Base-by-base conservation (phyloP, 345 rosid genomes). In the Mallotus nudiflorus region DNA sequence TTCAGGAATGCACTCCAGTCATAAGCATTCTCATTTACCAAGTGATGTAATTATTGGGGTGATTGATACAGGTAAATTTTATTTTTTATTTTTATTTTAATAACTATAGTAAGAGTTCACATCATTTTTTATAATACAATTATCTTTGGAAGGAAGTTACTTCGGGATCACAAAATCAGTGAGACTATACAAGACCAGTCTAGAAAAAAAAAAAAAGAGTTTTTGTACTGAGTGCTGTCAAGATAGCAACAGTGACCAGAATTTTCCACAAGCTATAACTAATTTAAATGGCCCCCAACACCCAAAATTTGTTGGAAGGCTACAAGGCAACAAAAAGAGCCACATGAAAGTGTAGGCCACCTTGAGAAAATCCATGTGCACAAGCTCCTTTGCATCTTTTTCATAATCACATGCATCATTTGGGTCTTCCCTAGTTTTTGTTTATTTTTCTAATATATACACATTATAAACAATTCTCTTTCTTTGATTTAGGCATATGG, bases 41-140 rank as follows among this genome's bases (percentile, higher is more conserved):
- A 78, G 66, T 53, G 89, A 89, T 71, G 89, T 86, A 28, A 86
- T 86, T 19, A 72, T 89, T 73, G 93, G 90, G 46, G 53, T 91
- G 52, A 84, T 86, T 4, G 89, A 86, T 64, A 84, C 88, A 49
- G 89, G 89, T 86, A 76, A 19, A 28, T 24, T 29, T 12, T 18
- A 4, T 56, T 54, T 54, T 6, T 14, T 7, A 24, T 22, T 33
- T 33, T 6, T 42, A 3, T 42, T 42, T 42, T 42, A 42, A 12
- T 8, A 42, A 42, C n/a, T n/a, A n/a, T n/a, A n/a, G n/a, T n/a
- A n/a, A n/a, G n/a, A n/a, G n/a, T n/a, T n/a, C n/a, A n/a, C n/a
- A n/a, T n/a, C n/a, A n/a, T n/a, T n/a, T n/a, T n/a, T n/a, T n/a
- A n/a, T n/a, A n/a, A n/a, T n/a, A n/a, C n/a, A n/a, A n/a, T n/a